Evolutionary conservation across 2,329 filamentous ascomycete species (phyloP), one percentile per base, ranked within the genome.

Genomic region (Leptodontidium sp.): DNA sequence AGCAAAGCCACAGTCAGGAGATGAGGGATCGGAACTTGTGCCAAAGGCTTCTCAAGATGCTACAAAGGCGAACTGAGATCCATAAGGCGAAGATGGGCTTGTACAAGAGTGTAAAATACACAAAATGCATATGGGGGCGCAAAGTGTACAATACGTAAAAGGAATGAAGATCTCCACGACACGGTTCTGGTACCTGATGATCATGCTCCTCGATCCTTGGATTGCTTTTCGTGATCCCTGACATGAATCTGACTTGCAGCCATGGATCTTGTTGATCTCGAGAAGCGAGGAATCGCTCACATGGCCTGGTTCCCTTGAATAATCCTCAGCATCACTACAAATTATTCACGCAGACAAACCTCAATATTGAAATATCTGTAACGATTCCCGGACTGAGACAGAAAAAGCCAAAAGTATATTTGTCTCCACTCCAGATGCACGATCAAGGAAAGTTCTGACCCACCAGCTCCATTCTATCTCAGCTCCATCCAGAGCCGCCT

Each of bases 41-140:
- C 84, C 85, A 24, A 86, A 84, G 77, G 82, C 84, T 47, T 81
- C 79, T 70, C 82, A 85, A 72, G 84, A 87, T 73, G 77, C 78
- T 65, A 72, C 70, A 6, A 45, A 29, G 24, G 65, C 67, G 47
- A 72, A 75, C 64, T 74, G 72, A 61, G 69, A 53, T 67, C 40
- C 52, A 67, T 49, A 47, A 14, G 61, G 24, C 15, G 6, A 21
- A 26, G 24, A 7, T 38, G 50, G 53, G 62, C 32, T 59, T 76
- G 73, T 75, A 75, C 65, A 69, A 74, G 63, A 72, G 66, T 76
- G 75, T 68, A 66, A 71, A 65, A 65, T 68, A 66, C 57, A 53
- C 65, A 66, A 64, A 64, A 66, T 64, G 68, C 62, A 72, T 68
- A 65, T 55, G 58, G 49, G 59, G 71, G 70, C 67, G 70, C 32